Evolutionary conservation across 345 rosid genomes (phyloP).

Genomic region (Murraya koenigii): DNA sequence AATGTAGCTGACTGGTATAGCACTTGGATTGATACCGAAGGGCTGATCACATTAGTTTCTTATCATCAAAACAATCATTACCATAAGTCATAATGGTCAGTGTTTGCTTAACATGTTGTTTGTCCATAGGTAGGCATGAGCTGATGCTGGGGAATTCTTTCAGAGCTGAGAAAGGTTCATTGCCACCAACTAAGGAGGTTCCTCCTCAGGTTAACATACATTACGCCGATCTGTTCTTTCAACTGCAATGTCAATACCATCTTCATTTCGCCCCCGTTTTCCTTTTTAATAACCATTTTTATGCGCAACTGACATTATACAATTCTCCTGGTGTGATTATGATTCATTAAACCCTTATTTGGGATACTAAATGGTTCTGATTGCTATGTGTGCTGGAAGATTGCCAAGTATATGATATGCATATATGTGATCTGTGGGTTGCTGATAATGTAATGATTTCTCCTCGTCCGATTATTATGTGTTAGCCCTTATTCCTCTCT

Average conservation of each 20-base stretch:
- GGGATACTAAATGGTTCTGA: not conserved
- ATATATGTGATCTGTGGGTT: not conserved
- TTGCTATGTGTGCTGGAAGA: not conserved
- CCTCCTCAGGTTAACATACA: slow-evolving; percentile 64
- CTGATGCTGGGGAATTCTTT: slow-evolving; percentile 83
- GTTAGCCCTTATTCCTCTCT: not conserved
- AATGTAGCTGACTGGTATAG: not conserved
- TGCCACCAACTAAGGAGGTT: slow-evolving; percentile 69
- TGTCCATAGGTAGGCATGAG: slow-evolving; percentile 76
- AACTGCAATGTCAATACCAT: not conserved
- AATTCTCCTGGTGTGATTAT: not conserved
- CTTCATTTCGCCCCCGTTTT: not conserved
- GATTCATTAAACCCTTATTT: not conserved
- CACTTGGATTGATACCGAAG: not conserved
- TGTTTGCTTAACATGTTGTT: slow-evolving; percentile 15
- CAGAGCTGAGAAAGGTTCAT: slow-evolving; percentile 43
- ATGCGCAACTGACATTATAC: not conserved
- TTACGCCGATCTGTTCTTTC: slow-evolving; percentile 3
- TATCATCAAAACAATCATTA: not conserved
- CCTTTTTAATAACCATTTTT: not conserved
- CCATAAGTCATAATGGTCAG: not conserved
- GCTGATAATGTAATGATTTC: not conserved
- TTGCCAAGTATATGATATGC: not conserved
- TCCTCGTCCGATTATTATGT: not conserved
- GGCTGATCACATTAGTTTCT: not conserved